Conservation (phyloP, 2,329 filamentous ascomycete genomes). For the Sporothrix sp. region DNA sequence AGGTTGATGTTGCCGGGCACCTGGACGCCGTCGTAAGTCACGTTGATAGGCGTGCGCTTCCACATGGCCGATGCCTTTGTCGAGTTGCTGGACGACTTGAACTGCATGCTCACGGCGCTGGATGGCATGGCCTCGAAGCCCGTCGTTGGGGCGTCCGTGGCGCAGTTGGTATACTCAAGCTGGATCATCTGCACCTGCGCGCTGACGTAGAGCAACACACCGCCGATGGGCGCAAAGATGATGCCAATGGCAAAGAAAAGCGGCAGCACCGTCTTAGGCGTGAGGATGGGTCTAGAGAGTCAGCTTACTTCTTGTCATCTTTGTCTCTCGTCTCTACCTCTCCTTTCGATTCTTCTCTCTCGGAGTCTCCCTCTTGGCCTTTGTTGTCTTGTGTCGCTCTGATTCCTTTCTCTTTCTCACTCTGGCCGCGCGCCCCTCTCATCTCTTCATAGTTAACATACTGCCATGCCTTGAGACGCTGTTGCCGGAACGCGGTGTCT, state of each 20-base stretch:
- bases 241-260: constrained; percentile 86
- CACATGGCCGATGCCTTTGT: constrained; percentile 30
- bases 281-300: constrained; percentile 68
- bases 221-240: constrained; percentile 89
- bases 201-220: constrained; percentile 76
- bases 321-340: neutral
- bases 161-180: constrained; percentile 83
- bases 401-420: too few species aligned
- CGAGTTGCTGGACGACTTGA: constrained; percentile 47
- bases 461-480: constrained; percentile 98
- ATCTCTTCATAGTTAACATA: too few species aligned
- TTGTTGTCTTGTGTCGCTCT: neutral
- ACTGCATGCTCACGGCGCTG: constrained; percentile 54
- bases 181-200: constrained; percentile 77
- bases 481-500: constrained; percentile 96
- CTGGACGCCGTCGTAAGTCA: constrained; percentile 31
- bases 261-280: constrained; percentile 84
- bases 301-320: constrained; percentile 9
- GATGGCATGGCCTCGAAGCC: constrained; percentile 43
- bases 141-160: constrained; percentile 39
- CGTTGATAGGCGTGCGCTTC: constrained; percentile 31
- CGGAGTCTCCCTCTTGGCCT: too few species aligned
- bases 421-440: too few species aligned
- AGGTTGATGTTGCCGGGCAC: constrained; percentile 29
- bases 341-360: neutral